phyloP scores from a whole-genome alignment of 129 eudicot species.

The Scalesia atractyloides region DNA sequence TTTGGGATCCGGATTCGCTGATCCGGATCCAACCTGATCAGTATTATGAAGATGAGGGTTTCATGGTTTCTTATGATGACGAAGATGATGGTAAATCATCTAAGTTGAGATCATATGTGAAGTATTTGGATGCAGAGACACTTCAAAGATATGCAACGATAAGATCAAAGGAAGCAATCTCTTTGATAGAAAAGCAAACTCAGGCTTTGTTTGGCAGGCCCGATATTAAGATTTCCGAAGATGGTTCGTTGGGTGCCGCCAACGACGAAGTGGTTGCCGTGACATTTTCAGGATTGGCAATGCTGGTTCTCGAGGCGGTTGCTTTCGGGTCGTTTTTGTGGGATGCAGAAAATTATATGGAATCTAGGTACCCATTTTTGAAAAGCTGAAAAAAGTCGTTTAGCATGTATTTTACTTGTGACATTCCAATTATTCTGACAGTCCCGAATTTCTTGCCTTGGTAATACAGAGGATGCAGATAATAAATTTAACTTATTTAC shows the following conservation, averaged over 20 bases:
- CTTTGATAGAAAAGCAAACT: constrained; percentile 89
- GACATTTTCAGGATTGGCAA: constrained; percentile 64
- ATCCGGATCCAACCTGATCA: constrained; percentile 68
- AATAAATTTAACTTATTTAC: too few species aligned
- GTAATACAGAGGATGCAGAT: too few species aligned
- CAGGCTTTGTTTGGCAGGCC: constrained; percentile 95
- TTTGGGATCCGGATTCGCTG: constrained; percentile 89
- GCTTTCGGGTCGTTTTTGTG: constrained; percentile 94
- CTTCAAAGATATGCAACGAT: constrained; percentile 86
- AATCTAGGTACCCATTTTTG: constrained; percentile 67
- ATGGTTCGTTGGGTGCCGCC: constrained; percentile 70
- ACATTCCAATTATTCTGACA: not conserved
- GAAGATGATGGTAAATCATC: constrained; percentile 48
- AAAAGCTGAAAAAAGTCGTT: constrained; percentile 42
- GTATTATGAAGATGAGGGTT: constrained; percentile 49
- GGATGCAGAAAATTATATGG: constrained; percentile 90
- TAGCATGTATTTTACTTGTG: constrained; percentile 19
- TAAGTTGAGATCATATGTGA: constrained; percentile 79
- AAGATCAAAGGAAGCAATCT: constrained; percentile 84
- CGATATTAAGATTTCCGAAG: constrained; percentile 59
- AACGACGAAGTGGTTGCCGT: constrained; percentile 59
- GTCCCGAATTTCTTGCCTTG: not conserved
- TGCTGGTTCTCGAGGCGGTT: constrained; percentile 94
- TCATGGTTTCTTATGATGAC: constrained; percentile 23
- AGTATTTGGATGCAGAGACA: constrained; percentile 90